Evolutionary conservation across 495 filamentous ascomycete species (phyloP).

Genomic region (Pseudoneurospora amorphoporcata): DNA sequence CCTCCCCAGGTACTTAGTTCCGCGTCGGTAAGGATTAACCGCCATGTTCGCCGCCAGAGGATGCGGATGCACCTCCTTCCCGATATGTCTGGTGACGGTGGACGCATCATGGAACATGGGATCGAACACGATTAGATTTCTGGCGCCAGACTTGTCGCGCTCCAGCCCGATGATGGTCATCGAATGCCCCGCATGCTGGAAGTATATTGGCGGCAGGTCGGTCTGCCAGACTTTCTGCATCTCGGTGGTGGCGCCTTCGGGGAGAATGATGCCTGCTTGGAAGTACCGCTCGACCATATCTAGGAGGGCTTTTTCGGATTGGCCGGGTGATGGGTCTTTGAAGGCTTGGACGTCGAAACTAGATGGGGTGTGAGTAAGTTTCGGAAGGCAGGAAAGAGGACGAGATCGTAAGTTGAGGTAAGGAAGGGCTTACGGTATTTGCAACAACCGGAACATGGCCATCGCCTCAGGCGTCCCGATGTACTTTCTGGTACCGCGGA

Average conservation of each 20-base stretch:
- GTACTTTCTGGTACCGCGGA: constrained; percentile 82
- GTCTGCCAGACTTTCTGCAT: constrained; percentile 53
- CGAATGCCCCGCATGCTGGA: constrained; percentile 86
- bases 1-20: constrained; percentile 52
- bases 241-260: constrained; percentile 4
- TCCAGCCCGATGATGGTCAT: constrained; percentile 89
- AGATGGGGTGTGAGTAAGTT: not conserved
- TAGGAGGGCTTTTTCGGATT: constrained; percentile 40
- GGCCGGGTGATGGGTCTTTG: constrained; percentile 20
- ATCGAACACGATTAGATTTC: constrained; percentile 79
- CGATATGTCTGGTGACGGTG: constrained; percentile 46
- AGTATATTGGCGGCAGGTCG: constrained; percentile 71
- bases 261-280: constrained; percentile 27
- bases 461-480: constrained; percentile 92
- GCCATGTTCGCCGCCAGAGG: constrained; percentile 18
- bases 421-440: constrained; percentile 56
- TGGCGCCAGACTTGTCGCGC: constrained; percentile 48
- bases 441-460: constrained; percentile 61
- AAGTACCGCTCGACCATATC: constrained; percentile 69
- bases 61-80: constrained; percentile 31
- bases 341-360: constrained; percentile 32
- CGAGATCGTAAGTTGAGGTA: constrained; percentile 10
- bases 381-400: not conserved
- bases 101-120: constrained; percentile 69
- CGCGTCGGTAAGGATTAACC: constrained; percentile 63